Evolutionary conservation across 2,329 filamentous ascomycete species (phyloP).

Genomic region (Exophiala sp.): DNA sequence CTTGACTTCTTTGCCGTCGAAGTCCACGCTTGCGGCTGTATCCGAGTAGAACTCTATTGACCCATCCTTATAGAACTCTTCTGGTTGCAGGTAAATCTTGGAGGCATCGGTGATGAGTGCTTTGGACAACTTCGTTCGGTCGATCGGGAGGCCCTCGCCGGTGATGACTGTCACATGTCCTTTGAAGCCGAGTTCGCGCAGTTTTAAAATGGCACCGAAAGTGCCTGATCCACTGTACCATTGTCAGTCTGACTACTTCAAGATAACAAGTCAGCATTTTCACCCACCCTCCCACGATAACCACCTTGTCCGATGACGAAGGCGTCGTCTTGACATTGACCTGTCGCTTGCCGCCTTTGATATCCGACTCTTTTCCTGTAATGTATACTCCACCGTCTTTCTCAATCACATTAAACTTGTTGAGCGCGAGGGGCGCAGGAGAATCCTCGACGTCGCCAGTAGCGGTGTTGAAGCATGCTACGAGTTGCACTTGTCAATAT

Average conservation of each 20-base stretch:
- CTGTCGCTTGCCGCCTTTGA: conserved; percentile 72
- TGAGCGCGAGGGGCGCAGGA: conserved; percentile 80
- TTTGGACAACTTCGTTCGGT: conserved; percentile 94
- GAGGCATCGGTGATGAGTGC: conserved; percentile 75
- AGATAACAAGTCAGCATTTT: background rate
- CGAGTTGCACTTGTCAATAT: conserved; percentile 7
- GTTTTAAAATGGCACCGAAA: conserved; percentile 74
- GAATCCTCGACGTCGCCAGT: conserved; percentile 95
- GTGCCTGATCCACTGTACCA: conserved; percentile 69
- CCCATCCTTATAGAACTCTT: conserved; percentile 69
- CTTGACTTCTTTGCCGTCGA: conserved; percentile 66
- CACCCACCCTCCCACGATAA: conserved; percentile 73
- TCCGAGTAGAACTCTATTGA: conserved; percentile 56
- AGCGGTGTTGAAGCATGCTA: conserved; percentile 86
- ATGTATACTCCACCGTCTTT: conserved; percentile 83
- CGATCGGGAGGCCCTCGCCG: conserved; percentile 82
- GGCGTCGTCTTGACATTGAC: conserved; percentile 70
- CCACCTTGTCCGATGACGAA: conserved; percentile 60
- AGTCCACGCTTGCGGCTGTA: conserved; percentile 71
- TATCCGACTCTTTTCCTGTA: conserved; percentile 69
- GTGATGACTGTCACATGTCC: conserved; percentile 80
- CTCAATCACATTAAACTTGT: conserved; percentile 75
- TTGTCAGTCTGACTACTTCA: conserved; percentile 13
- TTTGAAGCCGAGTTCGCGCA: conserved; percentile 76
- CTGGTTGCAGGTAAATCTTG: conserved; percentile 74